These are phyloP conservation scores for Thermochaetoides thermophila DNA, from an alignment of 495 filamentous ascomycete genomes.

Conservation along the genomic window DNA sequence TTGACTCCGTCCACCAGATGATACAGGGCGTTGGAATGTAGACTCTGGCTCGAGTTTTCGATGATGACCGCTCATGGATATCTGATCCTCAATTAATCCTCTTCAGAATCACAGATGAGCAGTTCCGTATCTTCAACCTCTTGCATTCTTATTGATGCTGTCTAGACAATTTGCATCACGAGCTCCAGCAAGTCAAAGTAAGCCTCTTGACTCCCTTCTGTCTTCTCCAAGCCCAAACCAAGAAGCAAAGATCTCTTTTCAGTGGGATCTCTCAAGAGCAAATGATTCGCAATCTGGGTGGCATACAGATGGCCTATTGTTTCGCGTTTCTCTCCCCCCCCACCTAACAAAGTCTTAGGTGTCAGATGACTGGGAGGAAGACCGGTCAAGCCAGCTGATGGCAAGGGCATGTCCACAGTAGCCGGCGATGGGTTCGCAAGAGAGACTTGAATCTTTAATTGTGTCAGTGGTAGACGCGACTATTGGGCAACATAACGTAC, in stretches of 20 bases:
- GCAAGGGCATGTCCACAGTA: slow-evolving; percentile 38
- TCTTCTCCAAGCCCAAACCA: slow-evolving; percentile 60
- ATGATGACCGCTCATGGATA: neutral
- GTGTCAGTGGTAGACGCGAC: neutral
- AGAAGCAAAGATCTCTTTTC: slow-evolving; percentile 71
- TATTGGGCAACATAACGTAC: slow-evolving; percentile 30
- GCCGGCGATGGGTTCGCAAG: slow-evolving; percentile 52
- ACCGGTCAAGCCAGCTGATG: slow-evolving; percentile 37
- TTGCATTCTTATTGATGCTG: no score
- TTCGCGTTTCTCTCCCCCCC: slow-evolving; percentile 61
- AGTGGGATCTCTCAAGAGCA: slow-evolving; percentile 53
- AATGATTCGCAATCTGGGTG: slow-evolving; percentile 69
- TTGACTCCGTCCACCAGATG: no score
- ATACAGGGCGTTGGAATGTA: no score
- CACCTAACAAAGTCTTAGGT: slow-evolving; percentile 79
- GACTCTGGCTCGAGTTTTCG: no score
- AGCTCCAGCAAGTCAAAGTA: slow-evolving; percentile 79
- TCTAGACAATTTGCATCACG: slow-evolving; percentile 51
- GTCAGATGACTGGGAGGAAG: slow-evolving; percentile 71
- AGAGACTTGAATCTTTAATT: slow-evolving; percentile 66
- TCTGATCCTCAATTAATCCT: neutral
- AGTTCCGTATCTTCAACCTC: no score
- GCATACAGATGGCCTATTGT: slow-evolving; percentile 76
- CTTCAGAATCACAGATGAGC: slow-evolving; percentile 17
- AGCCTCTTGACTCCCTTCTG: slow-evolving; percentile 47